These are phyloP conservation scores for Saitozyma sp. DNA, from an alignment of 768 basidiomycete species.

Conservation along the genomic window DNA sequence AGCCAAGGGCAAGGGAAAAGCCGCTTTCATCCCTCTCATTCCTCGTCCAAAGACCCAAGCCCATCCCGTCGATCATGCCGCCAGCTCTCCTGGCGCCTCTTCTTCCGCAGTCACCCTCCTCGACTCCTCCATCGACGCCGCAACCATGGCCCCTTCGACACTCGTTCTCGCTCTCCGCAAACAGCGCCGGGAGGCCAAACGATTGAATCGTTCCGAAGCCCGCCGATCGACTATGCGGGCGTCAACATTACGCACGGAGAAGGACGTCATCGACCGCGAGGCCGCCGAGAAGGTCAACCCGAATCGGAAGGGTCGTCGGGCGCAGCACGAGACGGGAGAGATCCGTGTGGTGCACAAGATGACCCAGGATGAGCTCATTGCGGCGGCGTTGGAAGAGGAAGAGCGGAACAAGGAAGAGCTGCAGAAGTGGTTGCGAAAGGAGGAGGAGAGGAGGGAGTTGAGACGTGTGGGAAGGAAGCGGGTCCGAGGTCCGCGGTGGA, in stretches of 20 bases:
- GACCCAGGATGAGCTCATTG: slow-evolving; percentile 50
- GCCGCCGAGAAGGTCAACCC: slow-evolving; percentile 8
- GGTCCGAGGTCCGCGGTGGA: slow-evolving; percentile 48
- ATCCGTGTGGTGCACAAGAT: slow-evolving; percentile 26
- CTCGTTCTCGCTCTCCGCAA: slow-evolving; percentile 38
- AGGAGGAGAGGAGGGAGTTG: slow-evolving; percentile 46
- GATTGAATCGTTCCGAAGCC: slow-evolving; percentile 30
- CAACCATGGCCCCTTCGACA: slow-evolving; percentile 39
- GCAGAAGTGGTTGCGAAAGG: slow-evolving; percentile 43
- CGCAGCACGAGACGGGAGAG: slow-evolving; percentile 38
- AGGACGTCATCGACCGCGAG: slow-evolving; percentile 34
- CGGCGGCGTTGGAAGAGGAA: slow-evolving; percentile 46
- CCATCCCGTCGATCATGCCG: neutral
- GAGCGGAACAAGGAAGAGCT: slow-evolving; percentile 47
- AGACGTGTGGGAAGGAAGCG: slow-evolving; percentile 42
- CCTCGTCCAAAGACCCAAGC: slow-evolving; percentile 13
- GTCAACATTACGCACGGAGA: slow-evolving; percentile 39
- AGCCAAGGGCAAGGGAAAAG: slow-evolving; percentile 44
- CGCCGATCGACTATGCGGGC: slow-evolving; percentile 39
- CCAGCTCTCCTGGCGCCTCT: neutral
- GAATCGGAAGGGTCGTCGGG: slow-evolving; percentile 25
- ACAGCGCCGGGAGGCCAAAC: slow-evolving; percentile 36
- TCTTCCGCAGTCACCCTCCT: slow-evolving; percentile 8
- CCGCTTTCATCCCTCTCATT: slow-evolving; percentile 34
- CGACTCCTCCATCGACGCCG: slow-evolving; percentile 30